These are phyloP conservation scores for Globisporangium nodosum DNA, from an alignment of 352 stramenopile genomes.

Conservation along the genomic window DNA sequence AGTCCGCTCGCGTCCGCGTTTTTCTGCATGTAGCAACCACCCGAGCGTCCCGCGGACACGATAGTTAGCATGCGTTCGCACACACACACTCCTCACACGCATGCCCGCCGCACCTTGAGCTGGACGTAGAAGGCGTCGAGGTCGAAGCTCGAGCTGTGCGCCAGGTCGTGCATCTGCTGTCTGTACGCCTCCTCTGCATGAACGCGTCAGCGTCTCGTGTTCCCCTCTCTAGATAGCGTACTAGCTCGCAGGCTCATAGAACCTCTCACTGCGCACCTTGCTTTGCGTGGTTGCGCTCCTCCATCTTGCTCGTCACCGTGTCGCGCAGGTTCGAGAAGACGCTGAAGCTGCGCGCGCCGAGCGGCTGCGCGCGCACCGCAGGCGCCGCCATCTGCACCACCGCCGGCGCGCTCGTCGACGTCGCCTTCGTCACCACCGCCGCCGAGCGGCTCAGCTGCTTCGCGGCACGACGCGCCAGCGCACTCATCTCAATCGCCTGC, in stretches of 20 bases:
- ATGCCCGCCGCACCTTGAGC: constrained; percentile 37
- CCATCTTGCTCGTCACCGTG: constrained; percentile 65
- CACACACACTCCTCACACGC: no score
- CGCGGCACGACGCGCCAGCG: constrained; percentile 25
- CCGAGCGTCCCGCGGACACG: background rate
- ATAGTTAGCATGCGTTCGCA: background rate
- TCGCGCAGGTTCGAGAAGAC: constrained; percentile 73
- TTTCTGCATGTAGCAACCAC: constrained; percentile 36
- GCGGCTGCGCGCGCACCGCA: background rate
- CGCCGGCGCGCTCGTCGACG: constrained; percentile 6
- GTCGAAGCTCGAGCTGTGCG: constrained; percentile 63
- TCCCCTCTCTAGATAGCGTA: background rate
- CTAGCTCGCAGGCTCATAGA: background rate
- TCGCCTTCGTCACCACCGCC: constrained; percentile 7
- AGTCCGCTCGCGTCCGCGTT: constrained; percentile 63
- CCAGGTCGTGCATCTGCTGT: constrained; percentile 69
- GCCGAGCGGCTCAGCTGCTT: constrained; percentile 19
- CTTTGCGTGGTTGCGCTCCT: constrained; percentile 79
- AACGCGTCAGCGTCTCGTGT: background rate
- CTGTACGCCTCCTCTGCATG: constrained; percentile 61
- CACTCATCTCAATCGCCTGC: constrained; percentile 12
- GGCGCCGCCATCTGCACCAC: background rate
- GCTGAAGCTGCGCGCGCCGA: constrained; percentile 53
- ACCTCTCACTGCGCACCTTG: constrained; percentile 28
- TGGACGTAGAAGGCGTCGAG: constrained; percentile 62